Base-by-base conservation (phyloP, 2,329 filamentous ascomycete genomes). In the Meredithiella fracta region DNA sequence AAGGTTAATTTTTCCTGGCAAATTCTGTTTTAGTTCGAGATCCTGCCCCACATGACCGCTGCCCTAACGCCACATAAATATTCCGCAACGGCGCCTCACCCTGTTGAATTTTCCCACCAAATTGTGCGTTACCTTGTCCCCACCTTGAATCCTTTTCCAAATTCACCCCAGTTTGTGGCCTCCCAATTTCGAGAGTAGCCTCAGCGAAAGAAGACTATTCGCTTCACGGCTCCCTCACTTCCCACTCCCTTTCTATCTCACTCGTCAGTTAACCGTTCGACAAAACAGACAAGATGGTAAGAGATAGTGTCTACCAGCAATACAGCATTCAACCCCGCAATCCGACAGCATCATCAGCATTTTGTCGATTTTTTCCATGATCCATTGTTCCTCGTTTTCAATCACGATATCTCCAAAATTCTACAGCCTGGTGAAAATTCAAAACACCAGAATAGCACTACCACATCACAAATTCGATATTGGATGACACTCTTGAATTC, bases 241-340 rank as follows among this genome's bases (percentile, higher is more conserved):
- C 53, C 56, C 53, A 34, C 53, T 58, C 56, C 54, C 40, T 53
- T 53, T 53, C 53, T 42, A 56, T 58, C 50, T 52, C 54, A 58
- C 55, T 58, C 50, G 57, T 56, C 53, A 58, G 57, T 58, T 58
- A 56, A 55, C 57, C 57, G 50, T 53, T 58, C 53, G 57, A 58
- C 57, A 58, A 58, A 56, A 58, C 54, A 77, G 74, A 74, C 79
- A 83, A 82, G 70, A 84, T 84, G 80, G 80, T 84, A 78, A 80
- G 50, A 25, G 25, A 38, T 40, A 23, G 79, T 67, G 65, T 66
- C 64, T 60, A 62, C 57, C 54, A 20, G 31, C 47, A 50, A 40
- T 22, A 40, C 26, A 53, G 37, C 47, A n/a, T 15, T 49, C 14
- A 20, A 54, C 56, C 37, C 38, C 9, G 34, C 23, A 40, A 17